These are phyloP conservation scores for Didymosphaeria variabile DNA, from an alignment of 2,329 filamentous ascomycete species.

Conservation along the genomic window DNA sequence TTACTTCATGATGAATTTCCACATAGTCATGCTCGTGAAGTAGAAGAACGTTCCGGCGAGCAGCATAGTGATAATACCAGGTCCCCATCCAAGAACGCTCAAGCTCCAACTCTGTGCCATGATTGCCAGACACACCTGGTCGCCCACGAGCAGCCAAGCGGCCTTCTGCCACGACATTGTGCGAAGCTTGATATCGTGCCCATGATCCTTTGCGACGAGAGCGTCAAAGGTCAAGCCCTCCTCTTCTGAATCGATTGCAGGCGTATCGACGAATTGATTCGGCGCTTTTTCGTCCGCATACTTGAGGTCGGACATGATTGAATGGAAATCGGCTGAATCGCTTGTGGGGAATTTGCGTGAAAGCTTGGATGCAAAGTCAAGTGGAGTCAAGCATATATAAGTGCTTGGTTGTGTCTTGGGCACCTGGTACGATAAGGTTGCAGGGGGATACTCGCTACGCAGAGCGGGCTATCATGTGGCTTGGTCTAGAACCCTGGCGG, in stretches of 20 bases:
- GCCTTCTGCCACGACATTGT: slow-evolving; percentile 68
- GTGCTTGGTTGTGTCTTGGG: background rate
- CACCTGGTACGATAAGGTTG: background rate
- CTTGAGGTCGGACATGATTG: slow-evolving; percentile 2
- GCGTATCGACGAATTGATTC: background rate
- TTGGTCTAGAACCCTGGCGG: background rate
- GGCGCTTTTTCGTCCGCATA: slow-evolving; percentile 12
- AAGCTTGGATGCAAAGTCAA: background rate
- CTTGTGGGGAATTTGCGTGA: background rate
- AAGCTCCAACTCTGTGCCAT: slow-evolving; percentile 98
- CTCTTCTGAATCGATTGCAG: slow-evolving; percentile 19
- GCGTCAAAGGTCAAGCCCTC: slow-evolving; percentile 27
- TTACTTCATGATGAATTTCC: slow-evolving; percentile 76
- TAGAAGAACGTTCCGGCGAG: slow-evolving; percentile 83
- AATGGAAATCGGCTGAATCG: background rate
- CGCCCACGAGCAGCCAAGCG: slow-evolving; percentile 81
- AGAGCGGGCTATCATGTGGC: background rate
- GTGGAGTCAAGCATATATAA: background rate
- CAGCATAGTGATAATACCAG: slow-evolving; percentile 83
- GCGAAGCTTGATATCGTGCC: slow-evolving; percentile 61
- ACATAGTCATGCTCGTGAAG: slow-evolving; percentile 26
- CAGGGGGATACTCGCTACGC: background rate
- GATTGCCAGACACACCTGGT: slow-evolving; percentile 92
- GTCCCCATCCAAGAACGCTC: slow-evolving; percentile 83
- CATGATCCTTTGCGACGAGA: slow-evolving; percentile 48